phyloP scores from a whole-genome alignment of 2,329 filamentous ascomycete genomes.

The Ophiocordyceps camponoti-floridani region DNA sequence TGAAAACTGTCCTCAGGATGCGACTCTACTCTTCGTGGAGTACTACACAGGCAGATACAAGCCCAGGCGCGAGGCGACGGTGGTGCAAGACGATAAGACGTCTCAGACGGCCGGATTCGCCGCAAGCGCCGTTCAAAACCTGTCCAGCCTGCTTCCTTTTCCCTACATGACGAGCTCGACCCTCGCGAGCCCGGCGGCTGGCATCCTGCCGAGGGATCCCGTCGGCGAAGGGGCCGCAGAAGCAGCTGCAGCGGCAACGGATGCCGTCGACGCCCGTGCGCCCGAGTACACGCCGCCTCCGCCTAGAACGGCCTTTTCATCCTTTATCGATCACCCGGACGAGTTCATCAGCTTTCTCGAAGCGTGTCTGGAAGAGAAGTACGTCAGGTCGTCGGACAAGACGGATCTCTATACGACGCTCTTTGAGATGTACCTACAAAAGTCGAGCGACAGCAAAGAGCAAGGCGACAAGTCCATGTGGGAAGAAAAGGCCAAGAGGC shows the following conservation, averaged over 20 bases:
- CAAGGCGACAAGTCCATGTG: slow-evolving; percentile 53
- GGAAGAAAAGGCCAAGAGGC: slow-evolving; percentile 77
- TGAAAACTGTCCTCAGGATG: slow-evolving; percentile 65
- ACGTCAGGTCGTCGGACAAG: slow-evolving; percentile 55
- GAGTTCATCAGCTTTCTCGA: slow-evolving; percentile 90
- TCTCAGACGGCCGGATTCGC: slow-evolving; percentile 26
- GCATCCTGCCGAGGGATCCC: slow-evolving; percentile 30
- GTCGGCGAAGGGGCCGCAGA: slow-evolving; percentile 25
- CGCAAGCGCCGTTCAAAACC: slow-evolving; percentile 63
- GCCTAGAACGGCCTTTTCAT: slow-evolving; percentile 81
- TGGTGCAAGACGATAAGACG: slow-evolving; percentile 16
- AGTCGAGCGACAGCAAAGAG: slow-evolving; percentile 58
- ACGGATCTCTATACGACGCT: slow-evolving; percentile 84
- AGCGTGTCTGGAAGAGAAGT: slow-evolving; percentile 58
- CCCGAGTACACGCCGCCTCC: slow-evolving; percentile 60
- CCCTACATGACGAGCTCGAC: slow-evolving; percentile 62
- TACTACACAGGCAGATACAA: slow-evolving; percentile 82
- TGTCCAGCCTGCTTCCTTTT: slow-evolving; percentile 66
- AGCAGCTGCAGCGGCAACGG: slow-evolving; percentile 24
- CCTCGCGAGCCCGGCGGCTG: slow-evolving; percentile 32
- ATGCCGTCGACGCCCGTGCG: slow-evolving; percentile 24
- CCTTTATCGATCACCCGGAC: slow-evolving; percentile 83
- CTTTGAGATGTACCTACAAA: slow-evolving; percentile 96
- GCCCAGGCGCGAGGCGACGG: slow-evolving; percentile 43
- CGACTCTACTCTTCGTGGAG: slow-evolving; percentile 78